A percentile compares a stretch with the other conserved stretches of the same genome.
Conservation (phyloP, 257 asterid genomes). For the Ehretia macrophylla region DNA sequence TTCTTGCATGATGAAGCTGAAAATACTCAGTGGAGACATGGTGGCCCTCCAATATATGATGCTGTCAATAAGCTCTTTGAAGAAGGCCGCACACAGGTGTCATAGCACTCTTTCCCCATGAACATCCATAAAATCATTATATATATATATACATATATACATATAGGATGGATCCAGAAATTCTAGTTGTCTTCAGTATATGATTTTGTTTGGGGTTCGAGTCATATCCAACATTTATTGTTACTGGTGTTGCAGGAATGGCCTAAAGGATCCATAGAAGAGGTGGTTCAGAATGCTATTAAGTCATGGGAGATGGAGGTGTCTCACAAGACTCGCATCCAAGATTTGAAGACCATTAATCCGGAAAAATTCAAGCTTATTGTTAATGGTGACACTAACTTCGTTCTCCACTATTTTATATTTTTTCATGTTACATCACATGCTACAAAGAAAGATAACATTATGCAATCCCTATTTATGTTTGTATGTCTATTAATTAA, state of each 20-base stretch:
- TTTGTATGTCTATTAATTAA: no score
- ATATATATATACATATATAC: no score
- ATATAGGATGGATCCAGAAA: no score
- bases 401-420: no score
- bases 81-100: constrained; percentile 62
- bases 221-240: no score
- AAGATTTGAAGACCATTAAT: constrained; percentile 69
- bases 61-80: constrained; percentile 63
- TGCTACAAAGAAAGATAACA: no score
- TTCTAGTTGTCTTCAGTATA: no score
- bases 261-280: constrained; percentile 76
- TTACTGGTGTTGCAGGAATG: constrained; percentile 42
- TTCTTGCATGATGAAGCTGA: constrained; percentile 58
- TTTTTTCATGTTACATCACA: no score
- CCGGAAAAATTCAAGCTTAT: constrained; percentile 78
- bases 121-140: no score
- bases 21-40: constrained; percentile 72
- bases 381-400: constrained; percentile 53
- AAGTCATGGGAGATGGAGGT: constrained; percentile 97
- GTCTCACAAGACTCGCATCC: constrained; percentile 70
- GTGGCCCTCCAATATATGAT: constrained; percentile 73
- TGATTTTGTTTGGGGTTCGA: no score
- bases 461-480: no score
- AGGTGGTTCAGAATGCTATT: constrained; percentile 82
- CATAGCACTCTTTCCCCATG: no score